Evolutionary conservation across 2,329 filamentous ascomycete genomes (phyloP), one percentile per base, ranked within the genome.

Genomic region (Xylogone sp.): DNA sequence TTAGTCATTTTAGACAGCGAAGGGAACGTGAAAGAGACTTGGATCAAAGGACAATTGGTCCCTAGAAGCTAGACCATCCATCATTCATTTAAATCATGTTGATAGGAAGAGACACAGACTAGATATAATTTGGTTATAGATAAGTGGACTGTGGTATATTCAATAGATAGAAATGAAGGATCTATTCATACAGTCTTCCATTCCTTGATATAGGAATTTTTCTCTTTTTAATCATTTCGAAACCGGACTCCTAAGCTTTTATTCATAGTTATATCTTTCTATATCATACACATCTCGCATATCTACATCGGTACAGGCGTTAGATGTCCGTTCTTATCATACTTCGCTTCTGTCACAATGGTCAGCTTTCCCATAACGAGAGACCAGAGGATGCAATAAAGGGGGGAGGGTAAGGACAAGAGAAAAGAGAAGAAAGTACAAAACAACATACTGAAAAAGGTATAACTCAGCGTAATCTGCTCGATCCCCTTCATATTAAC

Each of bases 381-480:
- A n/a, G n/a, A n/a, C n/a, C n/a, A n/a, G n/a, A n/a, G n/a, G n/a
- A n/a, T n/a, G n/a, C n/a, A n/a, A n/a, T n/a, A n/a, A n/a, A n/a
- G n/a, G n/a, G n/a, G n/a, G n/a, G n/a, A n/a, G n/a, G n/a, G n/a
- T n/a, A n/a, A 27, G 24, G 24, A 27, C 5, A 27, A 27, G 5
- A 27, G 24, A 10, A 6, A 6, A 10, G 10, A 27, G 24, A n/a
- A 27, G 10, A 27, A 27, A 27, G 24, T 27, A 20, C 21, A 16
- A 24, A n/a, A n/a, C n/a, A n/a, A 79, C 90, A 76, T 75, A 96
- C 91, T 99, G 70, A 99, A 99, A 69, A 99, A 99, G 0, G 94
- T 99, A 73, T 99, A 99, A 61, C 87, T 96, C 65, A 99, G 71
- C 29, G 94, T 99, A 50, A 99, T 91, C 2, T 92, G 96, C 73